phyloP scores from a whole-genome alignment of 2,329 filamentous ascomycete species.

The Dendrostoma leiphaemia region DNA sequence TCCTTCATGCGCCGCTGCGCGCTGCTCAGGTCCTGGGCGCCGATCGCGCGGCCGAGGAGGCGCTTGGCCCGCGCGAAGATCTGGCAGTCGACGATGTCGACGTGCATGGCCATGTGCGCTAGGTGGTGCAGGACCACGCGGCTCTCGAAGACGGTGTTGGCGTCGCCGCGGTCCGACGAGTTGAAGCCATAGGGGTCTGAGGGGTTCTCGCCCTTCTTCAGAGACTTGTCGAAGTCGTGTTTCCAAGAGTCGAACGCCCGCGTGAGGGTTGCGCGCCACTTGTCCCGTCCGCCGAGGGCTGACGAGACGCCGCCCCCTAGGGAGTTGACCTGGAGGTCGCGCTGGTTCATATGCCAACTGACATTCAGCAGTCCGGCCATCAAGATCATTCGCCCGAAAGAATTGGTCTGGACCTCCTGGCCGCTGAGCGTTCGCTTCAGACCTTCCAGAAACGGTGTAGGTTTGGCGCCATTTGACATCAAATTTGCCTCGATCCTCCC shows the following conservation, averaged over 20 bases:
- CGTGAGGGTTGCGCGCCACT: conserved; percentile 84
- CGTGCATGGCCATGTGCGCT: conserved; percentile 97
- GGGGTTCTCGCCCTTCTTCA: conserved; percentile 57
- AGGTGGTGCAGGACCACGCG: conserved; percentile 88
- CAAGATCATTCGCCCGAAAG: conserved; percentile 87
- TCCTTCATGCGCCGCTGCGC: conserved; percentile 84
- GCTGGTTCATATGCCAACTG: conserved; percentile 96
- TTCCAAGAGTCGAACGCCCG: conserved; percentile 94
- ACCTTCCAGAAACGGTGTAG: conserved; percentile 84
- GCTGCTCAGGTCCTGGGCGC: conserved; percentile 73
- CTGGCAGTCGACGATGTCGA: conserved; percentile 95
- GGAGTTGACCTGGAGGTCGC: conserved; percentile 88
- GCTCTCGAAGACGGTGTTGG: conserved; percentile 73
- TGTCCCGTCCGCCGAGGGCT: conserved; percentile 81
- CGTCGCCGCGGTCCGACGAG: conserved; percentile 60
- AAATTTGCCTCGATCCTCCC: conserved; percentile 79
- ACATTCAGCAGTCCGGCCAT: conserved; percentile 94
- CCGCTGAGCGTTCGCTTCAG: conserved; percentile 85
- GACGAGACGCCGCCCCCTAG: conserved; percentile 70
- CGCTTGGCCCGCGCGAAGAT: conserved; percentile 88
- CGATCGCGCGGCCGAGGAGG: conserved; percentile 82
- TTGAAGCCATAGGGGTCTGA: conserved; percentile 52
- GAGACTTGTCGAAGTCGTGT: conserved; percentile 79
- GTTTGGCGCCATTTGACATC: conserved; percentile 77
- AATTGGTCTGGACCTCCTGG: conserved; percentile 85